Conservation (phyloP, 1,139 yeast genomes). For the Suhomyces yuchorum region DNA sequence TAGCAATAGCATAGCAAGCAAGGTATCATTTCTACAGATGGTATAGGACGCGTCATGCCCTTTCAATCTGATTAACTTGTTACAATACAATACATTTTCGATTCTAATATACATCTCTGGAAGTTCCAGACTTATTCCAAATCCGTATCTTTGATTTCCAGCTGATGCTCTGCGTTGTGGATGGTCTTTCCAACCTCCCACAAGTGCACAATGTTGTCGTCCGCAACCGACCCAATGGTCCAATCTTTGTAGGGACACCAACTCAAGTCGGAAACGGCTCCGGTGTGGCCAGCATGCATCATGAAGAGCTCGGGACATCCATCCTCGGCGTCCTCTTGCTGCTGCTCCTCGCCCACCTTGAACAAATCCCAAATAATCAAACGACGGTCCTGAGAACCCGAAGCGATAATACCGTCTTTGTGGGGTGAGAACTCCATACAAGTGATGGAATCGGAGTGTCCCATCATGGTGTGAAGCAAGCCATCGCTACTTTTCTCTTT, state of each 20-base stretch:
- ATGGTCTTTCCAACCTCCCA: constrained; percentile 68
- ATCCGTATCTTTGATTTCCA: constrained; percentile 22
- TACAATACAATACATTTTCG: neutral
- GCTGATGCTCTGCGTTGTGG: constrained; percentile 37
- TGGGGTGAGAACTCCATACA: constrained; percentile 72
- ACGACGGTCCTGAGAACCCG: constrained; percentile 72
- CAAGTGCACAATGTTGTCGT: constrained; percentile 73
- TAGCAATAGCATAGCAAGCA: no score
- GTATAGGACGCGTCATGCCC: no score
- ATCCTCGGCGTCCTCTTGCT: constrained; percentile 75
- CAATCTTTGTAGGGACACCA: constrained; percentile 73
- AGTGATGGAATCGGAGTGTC: constrained; percentile 72
- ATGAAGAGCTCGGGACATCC: constrained; percentile 80
- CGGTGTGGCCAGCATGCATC: constrained; percentile 89
- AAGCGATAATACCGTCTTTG: constrained; percentile 69
- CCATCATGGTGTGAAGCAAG: constrained; percentile 69
- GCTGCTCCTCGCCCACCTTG: constrained; percentile 78
- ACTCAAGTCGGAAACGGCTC: constrained; percentile 69
- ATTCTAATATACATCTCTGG: constrained; percentile 1
- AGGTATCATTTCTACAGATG: no score
- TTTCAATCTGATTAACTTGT: neutral
- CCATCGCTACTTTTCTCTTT: constrained; percentile 26
- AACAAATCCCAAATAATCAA: constrained; percentile 73
- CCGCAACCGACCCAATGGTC: constrained; percentile 74
- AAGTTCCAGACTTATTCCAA: constrained; percentile 22